These are phyloP conservation scores for Mycena floridula DNA, from an alignment of 768 basidiomycete genomes.

Conservation along the genomic window DNA sequence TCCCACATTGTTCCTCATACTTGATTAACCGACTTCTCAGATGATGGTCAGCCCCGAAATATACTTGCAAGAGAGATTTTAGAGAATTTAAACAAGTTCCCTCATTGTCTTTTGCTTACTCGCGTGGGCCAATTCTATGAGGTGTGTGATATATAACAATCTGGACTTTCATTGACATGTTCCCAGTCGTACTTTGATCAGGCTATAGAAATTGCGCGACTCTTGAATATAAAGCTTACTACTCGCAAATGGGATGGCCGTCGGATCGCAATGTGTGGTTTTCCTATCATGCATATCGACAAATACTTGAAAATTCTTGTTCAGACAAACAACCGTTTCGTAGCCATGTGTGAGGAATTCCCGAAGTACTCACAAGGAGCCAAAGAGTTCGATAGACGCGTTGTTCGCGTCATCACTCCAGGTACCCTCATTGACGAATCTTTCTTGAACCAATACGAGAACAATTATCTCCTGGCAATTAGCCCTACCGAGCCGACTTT, in stretches of 20 bases:
- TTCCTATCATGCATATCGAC: conserved; percentile 80
- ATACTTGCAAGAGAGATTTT: conserved; percentile 66
- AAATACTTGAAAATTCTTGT: conserved; percentile 84
- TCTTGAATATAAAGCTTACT: conserved; percentile 82
- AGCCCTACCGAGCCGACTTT: conserved; percentile 23
- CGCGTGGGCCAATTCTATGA: conserved; percentile 96
- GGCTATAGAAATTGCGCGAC: conserved; percentile 66
- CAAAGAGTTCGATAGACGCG: conserved; percentile 72
- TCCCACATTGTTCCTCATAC: not conserved
- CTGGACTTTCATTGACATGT: conserved; percentile 5
- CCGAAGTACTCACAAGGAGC: conserved; percentile 40
- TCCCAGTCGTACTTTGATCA: conserved; percentile 90
- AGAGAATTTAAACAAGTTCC: conserved; percentile 66
- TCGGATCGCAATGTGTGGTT: conserved; percentile 82
- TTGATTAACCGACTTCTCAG: not conserved
- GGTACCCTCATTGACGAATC: conserved; percentile 92
- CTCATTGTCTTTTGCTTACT: conserved; percentile 86
- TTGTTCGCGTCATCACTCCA: conserved; percentile 84
- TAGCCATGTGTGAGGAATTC: conserved; percentile 94
- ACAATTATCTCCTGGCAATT: conserved; percentile 84
- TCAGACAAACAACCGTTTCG: conserved; percentile 75
- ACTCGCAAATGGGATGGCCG: conserved; percentile 67
- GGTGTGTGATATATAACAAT: conserved; percentile 34
- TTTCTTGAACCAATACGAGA: conserved; percentile 80
- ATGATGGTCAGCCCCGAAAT: conserved; percentile 23